Percentiles rank a stretch among this genome's conserved stretches.
Evolutionary conservation across 1,139 yeast genomes (phyloP).

Genomic region (Lodderomyces jiufengensis): DNA sequence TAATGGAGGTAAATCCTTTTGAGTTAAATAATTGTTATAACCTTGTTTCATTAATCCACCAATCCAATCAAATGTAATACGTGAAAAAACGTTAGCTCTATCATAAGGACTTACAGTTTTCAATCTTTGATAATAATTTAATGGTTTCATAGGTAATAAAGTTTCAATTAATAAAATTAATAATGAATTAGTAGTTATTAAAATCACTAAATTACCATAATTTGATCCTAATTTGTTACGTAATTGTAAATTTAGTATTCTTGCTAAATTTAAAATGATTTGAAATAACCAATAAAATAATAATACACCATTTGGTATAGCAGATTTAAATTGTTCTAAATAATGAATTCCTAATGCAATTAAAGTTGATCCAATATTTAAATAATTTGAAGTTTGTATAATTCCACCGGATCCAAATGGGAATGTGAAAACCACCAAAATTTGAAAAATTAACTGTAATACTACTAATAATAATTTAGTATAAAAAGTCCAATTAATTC

Average conservation of each 20-base stretch:
- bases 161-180: slow-evolving; percentile 55
- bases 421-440: slow-evolving; percentile 19
- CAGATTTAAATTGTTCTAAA: slow-evolving; percentile 65
- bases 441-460: slow-evolving; percentile 37
- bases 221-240: slow-evolving; percentile 37
- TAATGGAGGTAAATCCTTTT: slow-evolving; percentile 75
- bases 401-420: slow-evolving; percentile 33
- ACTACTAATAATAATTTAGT: slow-evolving; percentile 40
- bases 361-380: slow-evolving; percentile 39
- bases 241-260: slow-evolving; percentile 44
- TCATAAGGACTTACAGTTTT: slow-evolving; percentile 61
- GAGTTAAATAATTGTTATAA: slow-evolving; percentile 66
- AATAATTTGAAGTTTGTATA: slow-evolving; percentile 37
- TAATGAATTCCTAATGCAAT: slow-evolving; percentile 61
- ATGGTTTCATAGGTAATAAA: slow-evolving; percentile 39
- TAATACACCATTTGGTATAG: slow-evolving; percentile 64
- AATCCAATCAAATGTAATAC: slow-evolving; percentile 89
- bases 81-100: slow-evolving; percentile 75
- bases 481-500: slow-evolving; percentile 40
- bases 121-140: slow-evolving; percentile 36
- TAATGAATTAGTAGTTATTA: slow-evolving; percentile 48
- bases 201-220: slow-evolving; percentile 41
- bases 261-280: slow-evolving; percentile 35
- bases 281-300: slow-evolving; percentile 76
- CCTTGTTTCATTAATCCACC: slow-evolving; percentile 86